Conservation (phyloP, 225 moss, liverwort and hornwort species). For the Ulota crispa region DNA sequence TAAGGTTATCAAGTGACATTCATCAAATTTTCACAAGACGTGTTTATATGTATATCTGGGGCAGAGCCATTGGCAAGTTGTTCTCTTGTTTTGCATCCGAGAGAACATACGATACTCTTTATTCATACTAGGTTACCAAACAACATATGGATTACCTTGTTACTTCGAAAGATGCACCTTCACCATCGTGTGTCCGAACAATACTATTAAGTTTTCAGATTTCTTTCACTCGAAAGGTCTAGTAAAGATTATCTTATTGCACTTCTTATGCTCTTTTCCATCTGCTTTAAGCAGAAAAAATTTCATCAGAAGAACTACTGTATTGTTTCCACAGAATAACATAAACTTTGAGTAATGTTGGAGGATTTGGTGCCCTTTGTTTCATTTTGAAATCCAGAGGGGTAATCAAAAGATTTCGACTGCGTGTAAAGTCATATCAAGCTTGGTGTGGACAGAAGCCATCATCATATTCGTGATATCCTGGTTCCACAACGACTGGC, state of each 20-base stretch:
- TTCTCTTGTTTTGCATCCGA: neutral
- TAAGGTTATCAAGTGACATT: neutral
- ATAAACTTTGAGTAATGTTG: slow-evolving; percentile 15
- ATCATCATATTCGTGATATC: slow-evolving; percentile 60
- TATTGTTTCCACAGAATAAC: neutral
- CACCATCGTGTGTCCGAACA: neutral
- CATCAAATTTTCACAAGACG: neutral
- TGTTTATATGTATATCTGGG: neutral
- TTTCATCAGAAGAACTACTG: neutral
- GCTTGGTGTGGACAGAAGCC: slow-evolving; percentile 64
- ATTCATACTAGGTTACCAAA: neutral
- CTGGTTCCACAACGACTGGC: slow-evolving; percentile 77
- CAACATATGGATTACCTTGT: neutral
- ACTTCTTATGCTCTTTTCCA: neutral
- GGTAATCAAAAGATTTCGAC: slow-evolving; percentile 71
- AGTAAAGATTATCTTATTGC: neutral
- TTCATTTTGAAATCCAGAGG: slow-evolving; percentile 51
- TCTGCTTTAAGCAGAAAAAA: neutral
- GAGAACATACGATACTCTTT: neutral
- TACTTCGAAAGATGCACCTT: neutral
- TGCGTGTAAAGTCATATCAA: slow-evolving; percentile 59
- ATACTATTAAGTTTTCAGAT: neutral
- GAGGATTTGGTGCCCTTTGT: slow-evolving; percentile 18
- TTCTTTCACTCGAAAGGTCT: neutral
- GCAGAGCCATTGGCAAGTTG: neutral